These are phyloP conservation scores for Citrullus amarus DNA, from an alignment of 306 rosid species.

Conservation along the genomic window DNA sequence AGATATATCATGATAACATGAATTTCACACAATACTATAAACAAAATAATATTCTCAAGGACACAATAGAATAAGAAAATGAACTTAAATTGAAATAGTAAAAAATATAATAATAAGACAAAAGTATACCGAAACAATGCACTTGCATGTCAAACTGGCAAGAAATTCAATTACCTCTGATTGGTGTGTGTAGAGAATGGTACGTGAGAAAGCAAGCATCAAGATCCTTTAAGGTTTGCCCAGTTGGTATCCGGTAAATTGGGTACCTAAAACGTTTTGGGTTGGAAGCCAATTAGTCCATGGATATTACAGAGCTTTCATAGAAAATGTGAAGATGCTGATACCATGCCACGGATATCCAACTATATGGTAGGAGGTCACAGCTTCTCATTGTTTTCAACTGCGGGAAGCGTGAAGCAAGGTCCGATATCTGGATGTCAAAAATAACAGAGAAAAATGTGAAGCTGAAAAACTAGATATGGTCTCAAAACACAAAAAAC, in stretches of 20 bases:
- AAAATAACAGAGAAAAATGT: background rate
- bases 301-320: slow-evolving; percentile 1
- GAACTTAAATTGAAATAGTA: background rate
- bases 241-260: slow-evolving; percentile 43
- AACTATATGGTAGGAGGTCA: slow-evolving; percentile 42
- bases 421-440: slow-evolving; percentile 24
- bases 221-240: slow-evolving; percentile 31
- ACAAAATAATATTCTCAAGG: background rate
- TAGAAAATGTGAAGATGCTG: background rate
- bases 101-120: background rate
- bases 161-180: slow-evolving; percentile 18
- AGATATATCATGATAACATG: background rate
- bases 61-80: background rate
- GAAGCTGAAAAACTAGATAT: background rate
- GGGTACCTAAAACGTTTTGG: slow-evolving; percentile 46
- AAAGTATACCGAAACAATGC: background rate
- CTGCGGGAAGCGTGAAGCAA: slow-evolving; percentile 36
- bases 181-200: slow-evolving; percentile 30
- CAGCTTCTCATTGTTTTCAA: slow-evolving; percentile 32
- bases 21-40: background rate
- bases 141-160: slow-evolving; percentile 5
- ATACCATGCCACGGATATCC: slow-evolving; percentile 67
- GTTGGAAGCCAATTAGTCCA: background rate
- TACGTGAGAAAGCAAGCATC: slow-evolving; percentile 53
- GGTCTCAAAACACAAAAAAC: background rate